Conservation (phyloP, 768 basidiomycete genomes). For the Mrakia frigida region DNA sequence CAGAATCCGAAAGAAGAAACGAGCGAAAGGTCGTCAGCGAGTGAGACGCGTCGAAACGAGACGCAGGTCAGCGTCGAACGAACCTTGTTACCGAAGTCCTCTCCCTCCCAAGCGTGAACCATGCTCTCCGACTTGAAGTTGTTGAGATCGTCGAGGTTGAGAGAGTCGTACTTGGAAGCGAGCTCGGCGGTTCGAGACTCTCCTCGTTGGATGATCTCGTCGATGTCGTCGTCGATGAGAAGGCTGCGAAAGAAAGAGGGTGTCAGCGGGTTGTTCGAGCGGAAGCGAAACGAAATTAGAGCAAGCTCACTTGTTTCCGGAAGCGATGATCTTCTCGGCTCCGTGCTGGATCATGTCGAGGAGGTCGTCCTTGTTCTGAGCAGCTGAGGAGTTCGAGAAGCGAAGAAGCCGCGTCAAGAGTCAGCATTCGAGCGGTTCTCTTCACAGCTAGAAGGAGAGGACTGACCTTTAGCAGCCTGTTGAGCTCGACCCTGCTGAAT, state of each 20-base stretch:
- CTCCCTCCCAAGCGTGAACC: slow-evolving; percentile 91
- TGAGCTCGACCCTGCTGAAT: slow-evolving; percentile 91
- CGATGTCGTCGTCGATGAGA: slow-evolving; percentile 82
- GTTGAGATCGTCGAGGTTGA: slow-evolving; percentile 89
- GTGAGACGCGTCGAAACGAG: not conserved
- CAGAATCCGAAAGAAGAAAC: not conserved
- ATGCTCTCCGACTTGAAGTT: slow-evolving; percentile 94
- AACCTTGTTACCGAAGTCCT: slow-evolving; percentile 77
- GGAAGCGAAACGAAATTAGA: not conserved
- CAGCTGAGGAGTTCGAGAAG: slow-evolving; percentile 52
- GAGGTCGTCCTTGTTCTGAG: slow-evolving; percentile 84
- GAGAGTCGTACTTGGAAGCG: slow-evolving; percentile 82
- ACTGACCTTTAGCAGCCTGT: slow-evolving; percentile 59
- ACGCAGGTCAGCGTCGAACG: slow-evolving; percentile 32
- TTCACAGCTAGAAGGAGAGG: not conserved
- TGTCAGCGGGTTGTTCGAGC: not conserved
- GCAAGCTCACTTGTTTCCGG: slow-evolving; percentile 62
- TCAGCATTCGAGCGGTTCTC: not conserved
- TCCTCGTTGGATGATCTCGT: slow-evolving; percentile 83
- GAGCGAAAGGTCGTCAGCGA: not conserved
- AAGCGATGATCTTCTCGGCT: slow-evolving; percentile 91
- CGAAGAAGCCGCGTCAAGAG: not conserved
- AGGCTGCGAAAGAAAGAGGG: slow-evolving; percentile 48
- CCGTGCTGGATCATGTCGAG: slow-evolving; percentile 98
- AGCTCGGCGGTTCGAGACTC: slow-evolving; percentile 85